A percentile compares a stretch with the other conserved stretches of the same genome.
Evolutionary conservation across 352 stramenopile species (phyloP).

Genomic region (Phytophthora niederhauseri): DNA sequence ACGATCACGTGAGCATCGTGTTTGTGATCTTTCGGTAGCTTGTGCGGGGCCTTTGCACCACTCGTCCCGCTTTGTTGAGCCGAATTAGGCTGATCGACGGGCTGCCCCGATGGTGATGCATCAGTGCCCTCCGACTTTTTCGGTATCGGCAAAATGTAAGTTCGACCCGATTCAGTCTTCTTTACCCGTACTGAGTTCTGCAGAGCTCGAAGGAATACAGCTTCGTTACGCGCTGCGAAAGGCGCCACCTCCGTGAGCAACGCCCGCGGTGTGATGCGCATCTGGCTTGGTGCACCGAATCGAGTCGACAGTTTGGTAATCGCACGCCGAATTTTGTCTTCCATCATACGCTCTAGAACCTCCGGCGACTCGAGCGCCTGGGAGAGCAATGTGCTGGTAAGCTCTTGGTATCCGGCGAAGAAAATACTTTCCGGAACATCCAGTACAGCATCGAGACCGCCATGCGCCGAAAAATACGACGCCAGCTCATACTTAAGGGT

Average conservation of each 20-base stretch:
- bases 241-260: conserved; percentile 82
- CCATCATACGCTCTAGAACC: conserved; percentile 87
- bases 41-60: conserved; percentile 45
- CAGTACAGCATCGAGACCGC: conserved; percentile 68
- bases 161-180: conserved; percentile 79
- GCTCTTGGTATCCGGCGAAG: conserved; percentile 76
- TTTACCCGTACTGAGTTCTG: conserved; percentile 73
- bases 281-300: conserved; percentile 71
- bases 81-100: not conserved
- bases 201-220: conserved; percentile 76
- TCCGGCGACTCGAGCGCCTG: conserved; percentile 83
- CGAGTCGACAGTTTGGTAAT: conserved; percentile 79
- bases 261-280: conserved; percentile 82
- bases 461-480: conserved; percentile 54
- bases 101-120: conserved; percentile 7
- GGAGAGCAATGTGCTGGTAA: conserved; percentile 72
- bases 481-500: conserved; percentile 80
- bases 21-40: conserved; percentile 72
- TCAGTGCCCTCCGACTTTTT: conserved; percentile 32
- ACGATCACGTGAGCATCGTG: conserved; percentile 65
- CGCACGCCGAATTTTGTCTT: conserved; percentile 81
- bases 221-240: conserved; percentile 76
- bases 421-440: conserved; percentile 46
- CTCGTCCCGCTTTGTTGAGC: conserved; percentile 27
- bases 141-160: conserved; percentile 71